Percentiles rank a stretch among this genome's conserved stretches.
Evolutionary conservation across 805 yeast species (phyloP).

Genomic region (Zygosaccharomyces lentus): DNA sequence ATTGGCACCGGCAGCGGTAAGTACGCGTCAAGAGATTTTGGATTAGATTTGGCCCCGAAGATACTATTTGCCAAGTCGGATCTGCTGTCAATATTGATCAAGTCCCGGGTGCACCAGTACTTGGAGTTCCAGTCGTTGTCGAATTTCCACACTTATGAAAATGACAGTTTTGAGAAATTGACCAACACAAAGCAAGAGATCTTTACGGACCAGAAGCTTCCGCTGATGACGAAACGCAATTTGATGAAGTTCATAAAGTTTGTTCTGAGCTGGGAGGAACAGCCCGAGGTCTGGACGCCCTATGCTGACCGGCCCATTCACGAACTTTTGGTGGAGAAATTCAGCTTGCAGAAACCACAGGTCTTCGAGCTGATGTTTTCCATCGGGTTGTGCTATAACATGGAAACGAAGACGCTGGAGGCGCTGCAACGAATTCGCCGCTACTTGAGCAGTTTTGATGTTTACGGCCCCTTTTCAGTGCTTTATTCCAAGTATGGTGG

Average conservation of each 20-base stretch:
- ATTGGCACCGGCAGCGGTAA: conserved; percentile 31
- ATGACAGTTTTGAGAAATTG: conserved; percentile 83
- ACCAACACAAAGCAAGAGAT: conserved; percentile 88
- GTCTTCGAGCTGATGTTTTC: conserved; percentile 80
- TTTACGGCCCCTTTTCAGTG: conserved; percentile 92
- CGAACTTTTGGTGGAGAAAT: conserved; percentile 57
- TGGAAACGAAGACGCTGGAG: conserved; percentile 58
- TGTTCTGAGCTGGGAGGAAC: conserved; percentile 64
- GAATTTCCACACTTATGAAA: conserved; percentile 90
- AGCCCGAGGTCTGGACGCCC: conserved; percentile 52
- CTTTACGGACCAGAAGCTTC: conserved; percentile 78
- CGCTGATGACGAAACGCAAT: conserved; percentile 70
- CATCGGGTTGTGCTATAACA: conserved; percentile 69
- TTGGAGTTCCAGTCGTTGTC: conserved; percentile 87
- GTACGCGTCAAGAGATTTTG: conserved; percentile 67
- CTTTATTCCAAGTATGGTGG: conserved; percentile 91
- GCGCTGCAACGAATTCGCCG: conserved; percentile 81
- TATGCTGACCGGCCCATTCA: conserved; percentile 54
- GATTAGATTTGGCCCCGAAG: conserved; percentile 83
- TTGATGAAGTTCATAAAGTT: conserved; percentile 87
- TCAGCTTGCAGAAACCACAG: conserved; percentile 69
- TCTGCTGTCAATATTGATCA: conserved; percentile 67
- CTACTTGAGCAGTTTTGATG: conserved; percentile 78
- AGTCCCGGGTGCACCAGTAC: conserved; percentile 84
- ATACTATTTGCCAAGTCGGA: conserved; percentile 89